Base-by-base conservation (phyloP, 108 stramenopile genomes). In the Fistulifera pelliculosa region DNA sequence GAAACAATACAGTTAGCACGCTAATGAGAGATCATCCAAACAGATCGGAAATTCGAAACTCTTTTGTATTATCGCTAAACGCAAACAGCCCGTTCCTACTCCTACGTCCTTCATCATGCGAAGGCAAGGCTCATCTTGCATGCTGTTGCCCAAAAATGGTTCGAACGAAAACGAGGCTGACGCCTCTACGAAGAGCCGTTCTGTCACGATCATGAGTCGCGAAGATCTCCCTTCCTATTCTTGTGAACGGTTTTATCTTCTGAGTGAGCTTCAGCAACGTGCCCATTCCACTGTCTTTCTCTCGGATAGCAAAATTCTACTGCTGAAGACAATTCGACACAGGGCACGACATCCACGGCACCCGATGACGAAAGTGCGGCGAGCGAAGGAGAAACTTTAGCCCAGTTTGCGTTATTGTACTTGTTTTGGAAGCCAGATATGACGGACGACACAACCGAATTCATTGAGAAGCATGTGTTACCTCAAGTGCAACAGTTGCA, bases 191-290 rank as follows among this genome's bases (percentile, higher is more conserved):
- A 13, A 16, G 38, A 42, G 3, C 10, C 39, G 15, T 14, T 40
- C 54, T 10, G 54, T 54, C n/a, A 60, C 58, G 1, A 49, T 60
- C 13, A 13, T 60, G 2, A 60, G 47, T 26, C 27, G n/a, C 19
- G 26, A 44, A 35, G 27, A 44, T 16, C 21, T 60, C 24, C 26
- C 43, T 26, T 27, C 28, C 2, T 60, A 27, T 24, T 28, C 26
- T 8, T 49, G 38, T 19, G 84, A 85, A 41, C 68, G 84, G 11
- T 73, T 68, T 50, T 85, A 81, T 49, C 68, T 79, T 51, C 52
- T 77, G 14, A 75, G 73, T 28, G 79, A 85, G 61, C 56, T 85
- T 13, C 53, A 71, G 21, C 56, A 62, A 16, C 63, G 80, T 55
- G 68, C 66, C 25, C 51, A 68, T 13, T 48, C 71, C 0, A 54